These are phyloP conservation scores for Geum urbanum DNA, from an alignment of 306 rosid genomes.

Conservation along the genomic window DNA sequence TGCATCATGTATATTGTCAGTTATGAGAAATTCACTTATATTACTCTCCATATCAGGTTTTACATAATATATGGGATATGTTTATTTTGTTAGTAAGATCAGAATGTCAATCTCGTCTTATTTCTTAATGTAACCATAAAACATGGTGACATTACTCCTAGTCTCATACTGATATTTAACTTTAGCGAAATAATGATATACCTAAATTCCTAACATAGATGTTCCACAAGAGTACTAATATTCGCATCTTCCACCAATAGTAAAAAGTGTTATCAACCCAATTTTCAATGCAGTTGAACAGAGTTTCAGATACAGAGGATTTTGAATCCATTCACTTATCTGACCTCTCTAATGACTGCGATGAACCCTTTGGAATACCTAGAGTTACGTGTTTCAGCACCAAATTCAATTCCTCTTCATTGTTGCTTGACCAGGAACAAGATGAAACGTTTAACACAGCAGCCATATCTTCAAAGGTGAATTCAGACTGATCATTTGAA, in stretches of 20 bases:
- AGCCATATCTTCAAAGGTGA: conserved; percentile 42
- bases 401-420: conserved; percentile 47
- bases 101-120: not conserved
- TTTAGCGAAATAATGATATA: not conserved
- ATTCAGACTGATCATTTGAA: conserved; percentile 36
- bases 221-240: not conserved
- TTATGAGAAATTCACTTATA: not conserved
- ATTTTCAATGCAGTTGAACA: not conserved
- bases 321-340: conserved; percentile 23
- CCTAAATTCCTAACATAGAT: not conserved
- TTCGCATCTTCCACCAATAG: not conserved
- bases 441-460: conserved; percentile 54
- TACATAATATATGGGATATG: not conserved
- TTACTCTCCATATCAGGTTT: too few relatives aligned
- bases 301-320: not conserved
- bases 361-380: conserved; percentile 64
- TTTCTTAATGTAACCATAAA: not conserved
- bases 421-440: conserved; percentile 80
- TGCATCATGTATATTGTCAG: not conserved
- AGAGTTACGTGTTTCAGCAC: conserved; percentile 59
- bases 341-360: conserved; percentile 88
- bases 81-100: not conserved
- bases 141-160: not conserved
- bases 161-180: not conserved
- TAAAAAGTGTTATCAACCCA: not conserved